phyloP scores from a whole-genome alignment of 2,329 filamentous ascomycete species.

The Venturia oleaginea region DNA sequence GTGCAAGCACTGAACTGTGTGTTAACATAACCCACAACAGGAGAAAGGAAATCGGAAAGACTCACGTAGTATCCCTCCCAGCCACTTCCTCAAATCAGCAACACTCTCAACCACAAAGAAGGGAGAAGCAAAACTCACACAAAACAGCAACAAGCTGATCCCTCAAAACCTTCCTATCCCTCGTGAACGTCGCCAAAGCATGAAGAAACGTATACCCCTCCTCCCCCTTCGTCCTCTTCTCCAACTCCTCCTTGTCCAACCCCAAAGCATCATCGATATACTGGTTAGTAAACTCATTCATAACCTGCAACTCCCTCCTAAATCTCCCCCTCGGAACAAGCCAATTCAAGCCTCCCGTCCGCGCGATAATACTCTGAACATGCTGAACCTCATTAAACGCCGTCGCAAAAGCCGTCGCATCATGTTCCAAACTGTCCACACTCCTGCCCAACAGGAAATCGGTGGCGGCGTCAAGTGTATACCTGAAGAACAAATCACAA shows the following conservation, averaged over 20 bases:
- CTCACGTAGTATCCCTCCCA: slow-evolving; percentile 68
- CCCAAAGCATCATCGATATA: slow-evolving; percentile 68
- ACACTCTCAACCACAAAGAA: too few species aligned
- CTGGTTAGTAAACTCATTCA: slow-evolving; percentile 67
- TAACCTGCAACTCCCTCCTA: slow-evolving; percentile 52
- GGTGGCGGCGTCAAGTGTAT: slow-evolving; percentile 75
- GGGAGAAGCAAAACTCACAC: neutral
- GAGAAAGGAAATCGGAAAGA: neutral
- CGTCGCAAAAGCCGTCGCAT: slow-evolving; percentile 61
- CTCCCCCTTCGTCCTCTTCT: slow-evolving; percentile 62
- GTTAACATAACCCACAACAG: neutral
- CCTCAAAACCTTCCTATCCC: slow-evolving; percentile 57
- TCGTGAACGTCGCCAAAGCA: slow-evolving; percentile 71
- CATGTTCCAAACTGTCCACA: slow-evolving; percentile 51
- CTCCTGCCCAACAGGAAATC: slow-evolving; percentile 77
- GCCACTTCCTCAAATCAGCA: slow-evolving; percentile 43
- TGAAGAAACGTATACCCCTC: slow-evolving; percentile 76
- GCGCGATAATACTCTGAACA: slow-evolving; percentile 58
- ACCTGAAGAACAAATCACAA: slow-evolving; percentile 69
- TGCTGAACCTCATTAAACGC: slow-evolving; percentile 74
- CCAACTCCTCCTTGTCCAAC: slow-evolving; percentile 62
- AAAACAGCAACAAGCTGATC: slow-evolving; percentile 79
- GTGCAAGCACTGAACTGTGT: slow-evolving; percentile 47
- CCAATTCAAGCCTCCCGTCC: slow-evolving; percentile 53
- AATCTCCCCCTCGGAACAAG: slow-evolving; percentile 59